A percentile compares a stretch with the other conserved stretches of the same genome.
These are phyloP conservation scores for Cryphonectria radicalis DNA, from an alignment of 2,329 filamentous ascomycete genomes.

Conservation along the genomic window DNA sequence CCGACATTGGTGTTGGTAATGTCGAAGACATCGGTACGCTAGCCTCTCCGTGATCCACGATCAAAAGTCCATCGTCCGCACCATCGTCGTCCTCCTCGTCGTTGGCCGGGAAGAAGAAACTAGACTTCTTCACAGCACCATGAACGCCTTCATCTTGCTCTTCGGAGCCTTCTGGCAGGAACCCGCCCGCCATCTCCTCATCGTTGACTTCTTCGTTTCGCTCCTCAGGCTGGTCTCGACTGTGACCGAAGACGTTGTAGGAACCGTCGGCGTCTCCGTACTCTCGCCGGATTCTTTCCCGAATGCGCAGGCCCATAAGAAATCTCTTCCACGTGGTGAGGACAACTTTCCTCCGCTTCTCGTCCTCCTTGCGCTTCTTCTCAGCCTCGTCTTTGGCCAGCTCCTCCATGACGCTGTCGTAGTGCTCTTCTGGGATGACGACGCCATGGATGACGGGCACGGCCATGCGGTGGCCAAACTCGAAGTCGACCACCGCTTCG, in stretches of 20 bases:
- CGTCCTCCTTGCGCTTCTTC: constrained; percentile 76
- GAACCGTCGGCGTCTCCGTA: constrained; percentile 66
- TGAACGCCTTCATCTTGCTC: constrained; percentile 48
- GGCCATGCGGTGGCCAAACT: constrained; percentile 93
- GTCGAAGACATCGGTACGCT: constrained; percentile 35
- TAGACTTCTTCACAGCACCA: constrained; percentile 42
- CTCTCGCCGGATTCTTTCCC: constrained; percentile 75
- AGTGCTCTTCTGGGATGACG: constrained; percentile 82
- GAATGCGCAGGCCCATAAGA: constrained; percentile 80
- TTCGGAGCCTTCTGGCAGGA: constrained; percentile 61
- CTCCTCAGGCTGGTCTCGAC: constrained; percentile 41
- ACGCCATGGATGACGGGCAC: constrained; percentile 91
- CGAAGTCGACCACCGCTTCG: constrained; percentile 93
- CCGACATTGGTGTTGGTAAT: constrained; percentile 9
- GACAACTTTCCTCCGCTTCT: constrained; percentile 76
- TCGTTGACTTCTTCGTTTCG: constrained; percentile 37
- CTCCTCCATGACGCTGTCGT: constrained; percentile 74
- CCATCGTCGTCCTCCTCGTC: constrained; percentile 45
- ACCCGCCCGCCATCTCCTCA: constrained; percentile 63
- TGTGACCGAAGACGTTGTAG: constrained; percentile 60
- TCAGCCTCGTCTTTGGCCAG: constrained; percentile 80
- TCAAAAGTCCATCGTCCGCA: constrained; percentile 39
- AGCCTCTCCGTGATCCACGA: constrained; percentile 42
- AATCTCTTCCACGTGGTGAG: constrained; percentile 85
- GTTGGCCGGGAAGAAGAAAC: constrained; percentile 52